Evolutionary conservation across 2,329 filamentous ascomycete genomes (phyloP).

Genomic region (Exophiala calicioides): DNA sequence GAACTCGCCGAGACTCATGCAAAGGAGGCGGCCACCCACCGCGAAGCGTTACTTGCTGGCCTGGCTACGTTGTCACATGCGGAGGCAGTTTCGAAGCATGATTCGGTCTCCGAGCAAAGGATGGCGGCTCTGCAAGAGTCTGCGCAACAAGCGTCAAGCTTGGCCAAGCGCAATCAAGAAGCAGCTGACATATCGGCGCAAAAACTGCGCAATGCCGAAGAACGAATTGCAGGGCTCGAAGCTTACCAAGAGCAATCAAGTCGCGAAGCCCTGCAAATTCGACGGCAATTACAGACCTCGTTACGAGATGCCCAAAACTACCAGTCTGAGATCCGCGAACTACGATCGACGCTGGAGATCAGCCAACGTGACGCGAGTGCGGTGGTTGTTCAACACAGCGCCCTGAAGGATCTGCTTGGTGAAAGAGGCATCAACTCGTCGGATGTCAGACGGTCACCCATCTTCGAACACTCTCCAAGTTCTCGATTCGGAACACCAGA

Average conservation of each 20-base stretch:
- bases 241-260: constrained; percentile 97
- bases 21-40: constrained; percentile 82
- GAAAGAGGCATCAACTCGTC: constrained; percentile 85
- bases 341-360: constrained; percentile 78
- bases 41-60: constrained; percentile 76
- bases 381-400: constrained; percentile 85
- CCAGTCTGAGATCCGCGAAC: constrained; percentile 75
- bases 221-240: constrained; percentile 93
- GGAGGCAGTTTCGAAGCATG: constrained; percentile 47
- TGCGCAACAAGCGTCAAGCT: constrained; percentile 70
- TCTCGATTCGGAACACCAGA: constrained; percentile 78
- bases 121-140: constrained; percentile 76
- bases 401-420: constrained; percentile 85
- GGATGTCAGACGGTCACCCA: constrained; percentile 69
- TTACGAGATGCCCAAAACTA: constrained; percentile 82
- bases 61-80: constrained; percentile 68
- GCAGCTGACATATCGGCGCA: constrained; percentile 86
- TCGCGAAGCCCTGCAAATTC: constrained; percentile 83
- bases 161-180: constrained; percentile 85
- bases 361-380: constrained; percentile 95
- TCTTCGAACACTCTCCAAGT: constrained; percentile 67
- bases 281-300: constrained; percentile 82
- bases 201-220: constrained; percentile 87
- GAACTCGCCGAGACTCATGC: constrained; percentile 85
- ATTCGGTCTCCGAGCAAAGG: constrained; percentile 56